phyloP scores from a whole-genome alignment of 2,329 filamentous ascomycete species.

The Aphanoascus verrucosus region DNA sequence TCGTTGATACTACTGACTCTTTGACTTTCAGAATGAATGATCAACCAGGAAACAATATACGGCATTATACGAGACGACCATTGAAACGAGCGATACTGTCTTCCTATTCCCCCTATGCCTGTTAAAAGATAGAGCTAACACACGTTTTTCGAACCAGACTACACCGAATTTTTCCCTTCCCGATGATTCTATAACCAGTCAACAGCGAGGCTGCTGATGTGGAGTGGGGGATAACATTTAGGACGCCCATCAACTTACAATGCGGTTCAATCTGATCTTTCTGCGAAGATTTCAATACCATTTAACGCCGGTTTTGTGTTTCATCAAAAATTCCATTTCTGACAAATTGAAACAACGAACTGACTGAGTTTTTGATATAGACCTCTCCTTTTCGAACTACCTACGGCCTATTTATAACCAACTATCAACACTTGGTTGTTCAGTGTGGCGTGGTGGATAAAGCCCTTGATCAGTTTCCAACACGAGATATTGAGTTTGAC shows the following conservation, averaged over 20 bases:
- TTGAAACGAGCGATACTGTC: too few relatives aligned
- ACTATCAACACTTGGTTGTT: background rate
- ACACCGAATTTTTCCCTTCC: background rate
- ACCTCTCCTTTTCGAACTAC: background rate
- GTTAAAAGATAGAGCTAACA: too few relatives aligned
- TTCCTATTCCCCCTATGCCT: too few relatives aligned
- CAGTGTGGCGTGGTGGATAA: slow-evolving; percentile 11
- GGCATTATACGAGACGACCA: too few relatives aligned
- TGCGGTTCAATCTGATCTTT: background rate
- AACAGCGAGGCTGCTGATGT: slow-evolving; percentile 4
- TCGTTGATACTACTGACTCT: too few relatives aligned
- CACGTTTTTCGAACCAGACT: background rate
- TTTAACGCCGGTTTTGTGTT: too few relatives aligned
- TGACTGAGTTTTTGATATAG: background rate
- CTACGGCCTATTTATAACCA: slow-evolving; percentile 3
- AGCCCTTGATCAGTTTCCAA: too few relatives aligned
- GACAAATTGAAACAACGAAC: background rate
- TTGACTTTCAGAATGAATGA: too few relatives aligned
- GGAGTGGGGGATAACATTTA: slow-evolving; percentile 6
- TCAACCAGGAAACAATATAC: too few relatives aligned
- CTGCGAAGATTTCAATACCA: background rate
- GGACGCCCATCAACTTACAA: background rate
- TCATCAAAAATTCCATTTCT: too few relatives aligned
- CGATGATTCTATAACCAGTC: slow-evolving; percentile 8
- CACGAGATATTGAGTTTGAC: too few relatives aligned